A percentile compares a stretch with the other conserved stretches of the same genome.
Evolutionary conservation across 75 land plant species (phyloP).

Genomic region (Picea sitchensis): DNA sequence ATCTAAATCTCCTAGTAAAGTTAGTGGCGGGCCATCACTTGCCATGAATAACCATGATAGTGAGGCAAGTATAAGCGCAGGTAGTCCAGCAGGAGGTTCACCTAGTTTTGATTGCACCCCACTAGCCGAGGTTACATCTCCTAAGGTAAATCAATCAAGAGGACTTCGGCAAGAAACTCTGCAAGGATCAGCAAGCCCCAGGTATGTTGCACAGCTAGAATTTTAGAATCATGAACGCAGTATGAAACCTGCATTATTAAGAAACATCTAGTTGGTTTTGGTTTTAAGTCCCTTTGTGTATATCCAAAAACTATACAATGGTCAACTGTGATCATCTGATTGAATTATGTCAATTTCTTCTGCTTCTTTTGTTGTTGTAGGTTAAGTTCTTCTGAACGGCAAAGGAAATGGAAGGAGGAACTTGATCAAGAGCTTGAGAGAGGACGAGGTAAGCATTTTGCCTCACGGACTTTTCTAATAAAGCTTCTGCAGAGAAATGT

Average conservation of each 20-base stretch:
- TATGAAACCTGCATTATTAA: too few relatives aligned
- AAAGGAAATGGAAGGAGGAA: slow-evolving; percentile 89
- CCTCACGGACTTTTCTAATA: too few relatives aligned
- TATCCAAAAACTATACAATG: too few relatives aligned
- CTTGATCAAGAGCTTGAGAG: slow-evolving; percentile 76
- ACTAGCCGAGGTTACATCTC: slow-evolving; percentile 44
- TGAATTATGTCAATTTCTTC: too few relatives aligned
- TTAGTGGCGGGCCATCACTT: slow-evolving; percentile 29
- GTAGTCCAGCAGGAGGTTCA: slow-evolving; percentile 34
- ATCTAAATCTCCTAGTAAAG: slow-evolving; percentile 43
- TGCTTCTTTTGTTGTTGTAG: slow-evolving; percentile 5
- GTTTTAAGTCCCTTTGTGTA: too few relatives aligned
- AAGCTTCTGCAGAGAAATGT: too few relatives aligned
- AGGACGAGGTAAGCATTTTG: slow-evolving; percentile 51
- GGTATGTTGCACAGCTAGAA: slow-evolving; percentile 32
- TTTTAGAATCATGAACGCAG: too few relatives aligned
- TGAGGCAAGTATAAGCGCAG: slow-evolving; percentile 37
- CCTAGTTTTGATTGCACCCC: slow-evolving; percentile 12
- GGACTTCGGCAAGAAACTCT: slow-evolving; percentile 34
- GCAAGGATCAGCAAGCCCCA: slow-evolving; percentile 33
- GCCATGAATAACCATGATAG: slow-evolving; percentile 28
- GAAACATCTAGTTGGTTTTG: too few relatives aligned
- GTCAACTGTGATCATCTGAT: too few relatives aligned
- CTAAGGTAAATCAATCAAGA: slow-evolving; percentile 46
- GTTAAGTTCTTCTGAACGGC: slow-evolving; percentile 54